Evolutionary conservation across 306 rosid genomes (phyloP).

Genomic region (Nissolia schottii): DNA sequence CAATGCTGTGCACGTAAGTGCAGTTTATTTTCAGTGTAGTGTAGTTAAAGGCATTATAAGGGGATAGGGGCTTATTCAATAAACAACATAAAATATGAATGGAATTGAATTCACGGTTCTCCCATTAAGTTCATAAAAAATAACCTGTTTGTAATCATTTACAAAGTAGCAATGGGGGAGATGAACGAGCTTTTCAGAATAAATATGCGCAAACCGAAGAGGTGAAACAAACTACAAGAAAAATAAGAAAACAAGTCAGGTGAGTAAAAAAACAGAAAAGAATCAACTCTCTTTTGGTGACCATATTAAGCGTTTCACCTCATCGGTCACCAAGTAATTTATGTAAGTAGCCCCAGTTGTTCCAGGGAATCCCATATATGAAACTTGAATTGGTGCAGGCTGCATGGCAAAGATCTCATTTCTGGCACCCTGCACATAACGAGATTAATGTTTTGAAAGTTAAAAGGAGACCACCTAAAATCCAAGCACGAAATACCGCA

Average conservation of each 20-base stretch:
- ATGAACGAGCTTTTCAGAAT: slow-evolving; percentile 94
- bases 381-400: slow-evolving; percentile 98
- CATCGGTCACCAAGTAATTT: slow-evolving; percentile 87
- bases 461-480: background rate
- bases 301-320: slow-evolving; percentile 39
- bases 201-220: slow-evolving; percentile 60
- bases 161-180: slow-evolving; percentile 98
- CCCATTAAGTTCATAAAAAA: slow-evolving; percentile 4
- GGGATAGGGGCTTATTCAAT: too few relatives aligned
- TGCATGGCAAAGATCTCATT: slow-evolving; percentile 91
- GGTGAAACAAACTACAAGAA: slow-evolving; percentile 87
- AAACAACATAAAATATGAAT: background rate
- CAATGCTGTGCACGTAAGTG: background rate
- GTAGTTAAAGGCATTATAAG: too few relatives aligned
- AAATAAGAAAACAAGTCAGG: slow-evolving; percentile 6
- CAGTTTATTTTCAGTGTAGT: too few relatives aligned
- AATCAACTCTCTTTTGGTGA: background rate
- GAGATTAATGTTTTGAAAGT: background rate
- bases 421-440: slow-evolving; percentile 72
- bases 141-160: slow-evolving; percentile 95
- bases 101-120: background rate
- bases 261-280: background rate
- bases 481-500: background rate
- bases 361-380: slow-evolving; percentile 99
- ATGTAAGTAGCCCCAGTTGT: slow-evolving; percentile 91